Base-by-base conservation (phyloP, 2,329 filamentous ascomycete species). In the Diaporthe vaccinii region DNA sequence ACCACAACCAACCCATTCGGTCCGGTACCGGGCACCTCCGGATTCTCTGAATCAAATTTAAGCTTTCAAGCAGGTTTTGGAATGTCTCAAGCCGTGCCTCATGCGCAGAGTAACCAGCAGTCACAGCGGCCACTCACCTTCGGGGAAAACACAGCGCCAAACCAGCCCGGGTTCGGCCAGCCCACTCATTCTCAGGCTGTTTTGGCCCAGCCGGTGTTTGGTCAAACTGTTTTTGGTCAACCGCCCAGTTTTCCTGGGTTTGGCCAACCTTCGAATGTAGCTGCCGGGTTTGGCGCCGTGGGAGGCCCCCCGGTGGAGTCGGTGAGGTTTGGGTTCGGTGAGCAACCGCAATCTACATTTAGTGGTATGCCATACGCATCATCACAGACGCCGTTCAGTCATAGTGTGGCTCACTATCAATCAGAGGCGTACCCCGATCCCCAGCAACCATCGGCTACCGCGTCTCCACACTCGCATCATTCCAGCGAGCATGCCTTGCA, bases 401-500 rank as follows among this genome's bases (percentile, higher is more conserved):
- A 65, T 28, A 36, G 17, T 2, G 70, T 49, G 44, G 34, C 74
- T 36, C 57, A 71, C 39, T n/a, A 67, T 53, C 72, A 73, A 44
- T 59, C 73, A 67, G 75, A 70, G 34, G 55, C 34, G 3, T 75
- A 75, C 15, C 49, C 72, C 41, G 70, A 70, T 9, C 69, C 67
- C 22, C 75, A 75, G 22, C 39, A 76, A 14, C 25, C 55, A 51
- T 34, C 69, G 46, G 44, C 34, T 44, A n/a, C 34, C 28, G 55
- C 55, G 22, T 41, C 62, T 39, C 51, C 57, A 28, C 25, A 57
- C 22, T 62, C 73, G 28, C 73, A 71, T 17, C 46, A 71, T 25
- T 59, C 46, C 34, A 51, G 68, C 31, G 31, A 39, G 25, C 79
- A 82, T 5, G 78, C 79, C 51, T 74, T 78, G 28, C 81, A 79